Conservation (phyloP, 2,329 filamentous ascomycete species). For the Clonostachys rhizophaga region DNA sequence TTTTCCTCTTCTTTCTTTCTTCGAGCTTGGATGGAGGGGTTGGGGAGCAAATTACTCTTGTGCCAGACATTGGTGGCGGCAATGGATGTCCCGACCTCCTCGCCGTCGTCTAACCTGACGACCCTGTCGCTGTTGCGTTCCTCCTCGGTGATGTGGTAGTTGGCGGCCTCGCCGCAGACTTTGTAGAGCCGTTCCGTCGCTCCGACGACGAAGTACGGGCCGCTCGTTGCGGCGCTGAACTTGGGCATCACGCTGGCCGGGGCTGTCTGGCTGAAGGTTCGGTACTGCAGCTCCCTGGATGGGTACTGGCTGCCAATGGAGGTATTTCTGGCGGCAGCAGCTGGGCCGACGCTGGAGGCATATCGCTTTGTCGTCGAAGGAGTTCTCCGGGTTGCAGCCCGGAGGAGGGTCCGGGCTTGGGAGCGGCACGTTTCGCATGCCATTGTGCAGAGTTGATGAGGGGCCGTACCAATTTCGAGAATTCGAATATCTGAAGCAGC, state of each 20-base stretch:
- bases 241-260: slow-evolving; percentile 23
- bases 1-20: background rate
- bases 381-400: slow-evolving; percentile 16
- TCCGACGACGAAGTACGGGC: slow-evolving; percentile 71
- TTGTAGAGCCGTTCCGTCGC: slow-evolving; percentile 76
- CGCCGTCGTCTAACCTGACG: slow-evolving; percentile 68
- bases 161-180: slow-evolving; percentile 66
- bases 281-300: slow-evolving; percentile 6
- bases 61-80: slow-evolving; percentile 60
- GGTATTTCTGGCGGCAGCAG: no score
- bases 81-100: slow-evolving; percentile 63
- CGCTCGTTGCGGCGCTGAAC: slow-evolving; percentile 22
- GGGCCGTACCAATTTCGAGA: no score
- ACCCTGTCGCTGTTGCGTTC: slow-evolving; percentile 62
- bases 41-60: slow-evolving; percentile 48
- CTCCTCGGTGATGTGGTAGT: slow-evolving; percentile 70
- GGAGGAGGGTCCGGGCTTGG: slow-evolving; percentile 34
- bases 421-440: slow-evolving; percentile 43
- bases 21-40: no score
- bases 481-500: no score
- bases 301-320: no score
- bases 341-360: background rate
- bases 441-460: slow-evolving; percentile 23
- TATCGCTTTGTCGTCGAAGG: slow-evolving; percentile 11
- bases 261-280: slow-evolving; percentile 29